Evolutionary conservation across 257 asterid genomes (phyloP).

Genomic region (Rauvolfia tetraphylla): DNA sequence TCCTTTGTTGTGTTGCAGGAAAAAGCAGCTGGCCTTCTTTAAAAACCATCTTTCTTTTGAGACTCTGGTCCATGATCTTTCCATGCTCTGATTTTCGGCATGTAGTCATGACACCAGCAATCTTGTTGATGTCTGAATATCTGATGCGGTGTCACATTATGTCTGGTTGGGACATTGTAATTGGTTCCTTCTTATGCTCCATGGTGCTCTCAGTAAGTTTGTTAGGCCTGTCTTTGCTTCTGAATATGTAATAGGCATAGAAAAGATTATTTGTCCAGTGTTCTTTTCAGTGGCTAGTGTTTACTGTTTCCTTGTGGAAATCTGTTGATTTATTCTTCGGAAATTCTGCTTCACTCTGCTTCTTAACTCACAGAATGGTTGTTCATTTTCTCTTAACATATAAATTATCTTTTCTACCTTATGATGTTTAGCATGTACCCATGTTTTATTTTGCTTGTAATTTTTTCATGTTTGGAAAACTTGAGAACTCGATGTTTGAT

Average conservation of each 20-base stretch:
- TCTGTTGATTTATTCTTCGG: neutral
- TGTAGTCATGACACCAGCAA: conserved; percentile 84
- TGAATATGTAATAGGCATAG: neutral
- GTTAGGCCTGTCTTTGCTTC: neutral
- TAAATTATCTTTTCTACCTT: neutral
- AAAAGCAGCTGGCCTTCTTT: conserved; percentile 87
- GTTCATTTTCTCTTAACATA: neutral
- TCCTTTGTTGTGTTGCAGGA: conserved; percentile 34
- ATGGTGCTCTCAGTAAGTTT: conserved; percentile 81
- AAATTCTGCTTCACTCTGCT: neutral
- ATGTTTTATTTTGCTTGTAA: neutral
- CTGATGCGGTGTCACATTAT: conserved; percentile 72
- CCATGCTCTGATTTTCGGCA: conserved; percentile 98
- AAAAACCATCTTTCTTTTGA: conserved; percentile 74
- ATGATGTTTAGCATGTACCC: neutral
- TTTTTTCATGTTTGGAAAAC: neutral
- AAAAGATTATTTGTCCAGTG: neutral
- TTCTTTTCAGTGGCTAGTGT: neutral
- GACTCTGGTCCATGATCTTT: conserved; percentile 89
- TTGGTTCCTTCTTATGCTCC: conserved; percentile 91
- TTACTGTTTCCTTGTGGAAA: neutral
- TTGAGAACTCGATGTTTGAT: neutral
- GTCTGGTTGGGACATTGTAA: conserved; percentile 68
- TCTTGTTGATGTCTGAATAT: conserved; percentile 77
- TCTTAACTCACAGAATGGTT: neutral